phyloP scores from a whole-genome alignment of 2,329 filamentous ascomycete species.

The Pseudogymnoascus sp. region DNA sequence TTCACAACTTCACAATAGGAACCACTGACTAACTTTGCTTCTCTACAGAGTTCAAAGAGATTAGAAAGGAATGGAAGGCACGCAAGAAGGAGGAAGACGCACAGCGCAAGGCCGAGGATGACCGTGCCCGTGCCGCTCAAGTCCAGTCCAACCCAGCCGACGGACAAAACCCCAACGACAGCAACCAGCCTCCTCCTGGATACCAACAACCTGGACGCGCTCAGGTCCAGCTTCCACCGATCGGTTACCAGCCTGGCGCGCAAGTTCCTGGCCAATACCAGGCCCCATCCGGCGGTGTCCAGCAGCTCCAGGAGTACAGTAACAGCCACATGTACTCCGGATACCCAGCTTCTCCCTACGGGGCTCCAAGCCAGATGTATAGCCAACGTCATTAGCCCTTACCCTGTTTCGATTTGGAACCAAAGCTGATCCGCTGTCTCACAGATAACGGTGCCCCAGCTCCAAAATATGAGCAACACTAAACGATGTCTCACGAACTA shows the following conservation, averaged over 20 bases:
- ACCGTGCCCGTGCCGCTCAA: slow-evolving; percentile 60
- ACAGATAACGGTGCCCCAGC: slow-evolving; percentile 25
- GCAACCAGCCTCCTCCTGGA: slow-evolving; percentile 36
- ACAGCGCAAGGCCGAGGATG: slow-evolving; percentile 81
- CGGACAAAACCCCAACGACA: slow-evolving; percentile 45
- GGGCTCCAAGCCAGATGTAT: slow-evolving; percentile 45
- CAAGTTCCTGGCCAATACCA: slow-evolving; percentile 55
- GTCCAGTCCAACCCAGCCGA: slow-evolving; percentile 42
- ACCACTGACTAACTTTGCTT: slow-evolving; percentile 20
- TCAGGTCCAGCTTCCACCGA: slow-evolving; percentile 61
- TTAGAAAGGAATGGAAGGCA: slow-evolving; percentile 97
- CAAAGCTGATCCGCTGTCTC: slow-evolving; percentile 19
- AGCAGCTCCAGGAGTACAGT: slow-evolving; percentile 50
- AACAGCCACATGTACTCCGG: slow-evolving; percentile 47
- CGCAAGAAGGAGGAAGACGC: slow-evolving; percentile 98
- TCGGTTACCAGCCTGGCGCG: slow-evolving; percentile 58
- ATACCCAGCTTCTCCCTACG: slow-evolving; percentile 53
- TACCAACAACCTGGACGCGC: slow-evolving; percentile 46
- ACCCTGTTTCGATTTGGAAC: slow-evolving; percentile 10
- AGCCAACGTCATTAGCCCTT: slow-evolving; percentile 43
- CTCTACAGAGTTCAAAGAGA: slow-evolving; percentile 88
- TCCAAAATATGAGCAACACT: slow-evolving; percentile 29
- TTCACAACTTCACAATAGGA: neutral
- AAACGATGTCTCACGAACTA: neutral
- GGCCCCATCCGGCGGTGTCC: slow-evolving; percentile 48